Base-by-base conservation (phyloP, 805 yeast genomes). In the Candida khao-thaluensis region DNA sequence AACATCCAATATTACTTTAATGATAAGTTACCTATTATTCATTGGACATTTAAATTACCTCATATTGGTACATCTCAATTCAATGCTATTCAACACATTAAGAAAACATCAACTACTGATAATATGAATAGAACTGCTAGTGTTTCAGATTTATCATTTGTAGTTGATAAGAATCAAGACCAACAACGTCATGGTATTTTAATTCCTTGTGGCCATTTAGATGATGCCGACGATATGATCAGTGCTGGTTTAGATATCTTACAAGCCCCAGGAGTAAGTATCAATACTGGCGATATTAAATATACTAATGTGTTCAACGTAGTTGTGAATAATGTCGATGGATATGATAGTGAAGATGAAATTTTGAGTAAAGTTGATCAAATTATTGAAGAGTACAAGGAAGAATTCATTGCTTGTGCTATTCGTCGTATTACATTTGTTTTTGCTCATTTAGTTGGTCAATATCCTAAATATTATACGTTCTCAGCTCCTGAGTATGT, bases 401-500 rank as follows among this genome's bases (percentile, higher is more conserved):
- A 81, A 24, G 95, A 85, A 30, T 74, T 93, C 46, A 66, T 70
- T 41, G 74, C 76, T 15, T 81, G 87, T 45, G 77, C 82, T 35
- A 76, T 95, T 44, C 91, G 99, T 69, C 90, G 99, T 73, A 75
- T 93, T 41, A 86, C 99, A 2, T 88, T 93, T 66, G 85, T 89
- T 44, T 73, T 93, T 51, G 95, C 95, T 45, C 80, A 81, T 60
- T 76, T 74, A 39, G 81, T 80, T 54, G 98, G 98, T 48, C 62
- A 85, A 35, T 90, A 91, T 65, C 99, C 99, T 53, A 86, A 85
- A 64, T 93, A 91, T 72, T 93, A 82, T 72, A 93, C 98, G 26
- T 93, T 87, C 77, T 86, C 85, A 56, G 95, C 91, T 45, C 95
- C 95, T 37, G 74, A 75, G 25, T 93, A 85, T 60, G 56, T 53